Evolutionary conservation across 2,329 filamentous ascomycete genomes (phyloP).

Genomic region (Colletotrichum shisoi): DNA sequence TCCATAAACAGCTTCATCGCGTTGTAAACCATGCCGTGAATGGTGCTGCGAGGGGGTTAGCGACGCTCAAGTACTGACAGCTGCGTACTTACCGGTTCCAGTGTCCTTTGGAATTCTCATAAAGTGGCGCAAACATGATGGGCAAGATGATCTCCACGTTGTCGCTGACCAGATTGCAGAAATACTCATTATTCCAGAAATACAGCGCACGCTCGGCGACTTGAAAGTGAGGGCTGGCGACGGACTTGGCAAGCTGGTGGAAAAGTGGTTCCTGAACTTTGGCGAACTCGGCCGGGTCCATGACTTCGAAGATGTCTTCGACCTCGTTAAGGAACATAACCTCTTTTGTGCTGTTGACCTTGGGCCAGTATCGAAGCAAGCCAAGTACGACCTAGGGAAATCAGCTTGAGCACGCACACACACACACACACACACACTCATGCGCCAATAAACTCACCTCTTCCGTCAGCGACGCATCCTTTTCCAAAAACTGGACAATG

Average conservation of each 20-base stretch:
- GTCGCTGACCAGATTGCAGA: slow-evolving; percentile 98
- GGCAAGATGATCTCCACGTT: slow-evolving; percentile 98
- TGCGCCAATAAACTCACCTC: slow-evolving; percentile 67
- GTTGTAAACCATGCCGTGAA: slow-evolving; percentile 99
- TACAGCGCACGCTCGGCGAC: slow-evolving; percentile 96
- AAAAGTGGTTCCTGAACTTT: slow-evolving; percentile 98
- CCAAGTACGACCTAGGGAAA: slow-evolving; percentile 81
- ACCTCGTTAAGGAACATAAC: slow-evolving; percentile 99
- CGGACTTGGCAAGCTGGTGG: slow-evolving; percentile 96
- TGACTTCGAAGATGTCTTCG: slow-evolving; percentile 99
- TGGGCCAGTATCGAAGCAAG: slow-evolving; percentile 95
- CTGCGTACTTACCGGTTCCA: slow-evolving; percentile 83
- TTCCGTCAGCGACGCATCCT: slow-evolving; percentile 95
- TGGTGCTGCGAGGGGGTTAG: slow-evolving; percentile 72
- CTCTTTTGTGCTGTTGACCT: slow-evolving; percentile 99
- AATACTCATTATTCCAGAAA: slow-evolving; percentile 99
- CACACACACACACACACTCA: slow-evolving; percentile 29
- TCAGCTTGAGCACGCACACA: slow-evolving; percentile 5
- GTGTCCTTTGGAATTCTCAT: slow-evolving; percentile 98
- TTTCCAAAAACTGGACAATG: slow-evolving; percentile 98
- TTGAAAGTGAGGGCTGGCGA: slow-evolving; percentile 98
- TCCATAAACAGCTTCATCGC: slow-evolving; percentile 99
- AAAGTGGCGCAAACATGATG: slow-evolving; percentile 98
- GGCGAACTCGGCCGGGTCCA: slow-evolving; percentile 97
- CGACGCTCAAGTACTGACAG: background rate